Base-by-base conservation (phyloP, 2,329 filamentous ascomycete genomes). In the Chaetomium strumarium region DNA sequence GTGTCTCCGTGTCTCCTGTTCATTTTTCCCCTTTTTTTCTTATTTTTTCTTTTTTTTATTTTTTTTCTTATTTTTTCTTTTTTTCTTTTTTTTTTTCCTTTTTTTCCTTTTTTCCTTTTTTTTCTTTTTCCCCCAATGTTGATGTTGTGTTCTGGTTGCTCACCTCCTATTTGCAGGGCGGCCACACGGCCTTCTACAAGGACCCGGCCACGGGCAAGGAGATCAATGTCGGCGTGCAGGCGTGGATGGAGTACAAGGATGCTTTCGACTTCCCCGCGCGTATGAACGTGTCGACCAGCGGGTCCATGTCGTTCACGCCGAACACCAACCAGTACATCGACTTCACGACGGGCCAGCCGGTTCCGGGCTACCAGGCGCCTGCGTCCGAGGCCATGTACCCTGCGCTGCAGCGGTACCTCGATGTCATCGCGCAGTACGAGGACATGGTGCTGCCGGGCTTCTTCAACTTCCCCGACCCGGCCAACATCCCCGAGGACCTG, bases 391-490 rank as follows among this genome's bases (percentile, higher is more conserved):
- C 33, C 19, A 42, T 47, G 47, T 47, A 49, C 8, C 36, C 42
- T 0, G 59, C 59, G 1, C 46, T 60, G 24, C 46, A 49, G 10
- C 24, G 46, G 20, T 60, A 57, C 45, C 45, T 59, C 33, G 55
- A 50, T 30, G 48, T 52, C n/a, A 33, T 52, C 33, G 47, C 52
- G 19, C 36, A 47, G 13, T 62, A 56, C 42, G 55, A 61, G 43
- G 50, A 57, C 33, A 57, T 61, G 47, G n/a, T 60, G 19, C 48
- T 58, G 37, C 59, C 60, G 2, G 58, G 58, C 17, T 60, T 54
- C 52, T 59, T 56, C 54, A 55, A 60, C 42, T 58, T 61, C 39
- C 60, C 60, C 2, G 29, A 52, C 16, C 46, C 50, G 1, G 38
- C 33, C 11, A 7, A 51, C 8, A 59, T 62, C 43, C 60, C 60